Conservation (phyloP, 495 filamentous ascomycete genomes). For the Aspergillus diversus region DNA sequence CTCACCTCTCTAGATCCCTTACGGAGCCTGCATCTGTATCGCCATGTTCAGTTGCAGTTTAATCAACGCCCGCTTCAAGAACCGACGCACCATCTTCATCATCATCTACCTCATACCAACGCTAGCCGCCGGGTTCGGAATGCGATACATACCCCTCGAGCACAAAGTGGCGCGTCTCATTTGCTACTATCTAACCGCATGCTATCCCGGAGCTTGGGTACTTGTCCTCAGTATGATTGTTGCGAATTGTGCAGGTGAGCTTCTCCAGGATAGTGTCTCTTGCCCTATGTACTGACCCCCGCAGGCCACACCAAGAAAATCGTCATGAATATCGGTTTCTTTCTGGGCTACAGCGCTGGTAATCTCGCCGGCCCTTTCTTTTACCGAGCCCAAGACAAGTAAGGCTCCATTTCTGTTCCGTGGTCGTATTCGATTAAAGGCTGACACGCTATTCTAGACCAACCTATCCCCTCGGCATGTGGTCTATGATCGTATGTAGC, state of each 20-base stretch:
- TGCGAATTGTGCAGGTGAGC: constrained; percentile 52
- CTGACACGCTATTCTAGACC: constrained; percentile 32
- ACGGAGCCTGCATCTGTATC: constrained; percentile 56
- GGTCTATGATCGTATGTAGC: constrained; percentile 64
- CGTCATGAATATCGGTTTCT: constrained; percentile 59
- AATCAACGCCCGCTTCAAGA: constrained; percentile 58
- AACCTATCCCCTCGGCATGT: constrained; percentile 59
- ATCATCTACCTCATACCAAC: constrained; percentile 57
- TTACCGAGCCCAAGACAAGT: no score
- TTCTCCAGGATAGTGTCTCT: neutral
- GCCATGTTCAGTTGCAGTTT: constrained; percentile 59
- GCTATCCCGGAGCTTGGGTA: constrained; percentile 63
- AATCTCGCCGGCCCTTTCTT: constrained; percentile 59
- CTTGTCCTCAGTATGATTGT: constrained; percentile 61
- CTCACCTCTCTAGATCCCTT: constrained; percentile 49
- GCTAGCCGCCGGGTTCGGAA: constrained; percentile 55
- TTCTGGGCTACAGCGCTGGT: constrained; percentile 53
- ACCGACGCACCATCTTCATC: constrained; percentile 56
- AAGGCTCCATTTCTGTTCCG: no score
- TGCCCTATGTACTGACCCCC: neutral
- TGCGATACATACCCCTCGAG: constrained; percentile 51
- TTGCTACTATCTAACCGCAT: constrained; percentile 59
- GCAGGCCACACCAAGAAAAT: constrained; percentile 64
- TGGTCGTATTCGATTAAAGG: no score
- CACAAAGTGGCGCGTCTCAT: constrained; percentile 52